Percentiles rank a stretch among this genome's conserved stretches.
phyloP scores from a whole-genome alignment of 139 green algal species.

The Closterium sp. region DNA sequence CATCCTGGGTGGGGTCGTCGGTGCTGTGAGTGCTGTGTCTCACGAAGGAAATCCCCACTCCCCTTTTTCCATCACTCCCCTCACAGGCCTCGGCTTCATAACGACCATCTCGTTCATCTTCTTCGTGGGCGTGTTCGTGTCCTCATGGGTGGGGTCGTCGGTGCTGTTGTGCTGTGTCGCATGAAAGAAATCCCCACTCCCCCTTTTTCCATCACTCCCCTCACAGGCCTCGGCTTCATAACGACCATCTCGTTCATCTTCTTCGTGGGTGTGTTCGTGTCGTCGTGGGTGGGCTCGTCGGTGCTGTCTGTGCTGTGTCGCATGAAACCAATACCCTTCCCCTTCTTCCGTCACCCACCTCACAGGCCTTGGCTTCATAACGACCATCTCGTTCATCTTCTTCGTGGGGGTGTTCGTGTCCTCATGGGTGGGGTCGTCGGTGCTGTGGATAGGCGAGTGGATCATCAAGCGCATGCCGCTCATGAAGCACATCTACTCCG shows the following conservation, averaged over 20 bases:
- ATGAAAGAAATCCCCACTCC: conserved; percentile 41
- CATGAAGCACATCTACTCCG: conserved; percentile 92
- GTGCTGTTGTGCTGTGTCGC: too few species aligned
- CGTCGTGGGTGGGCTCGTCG: too few species aligned
- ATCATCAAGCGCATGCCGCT: conserved; percentile 88
- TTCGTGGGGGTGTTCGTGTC: conserved; percentile 67
- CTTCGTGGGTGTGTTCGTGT: too few species aligned
- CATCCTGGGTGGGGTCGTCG: too few species aligned
- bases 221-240: too few species aligned
- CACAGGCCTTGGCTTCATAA: conserved; percentile 81
- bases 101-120: conserved; percentile 86
- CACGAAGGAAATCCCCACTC: too few species aligned
- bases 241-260: conserved; percentile 43
- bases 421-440: conserved; percentile 76
- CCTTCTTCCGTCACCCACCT: too few species aligned
- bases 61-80: too few species aligned
- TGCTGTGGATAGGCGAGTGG: conserved; percentile 83
- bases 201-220: too few species aligned
- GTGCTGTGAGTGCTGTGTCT: too few species aligned
- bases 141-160: conserved; percentile 75
- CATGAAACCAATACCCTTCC: too few species aligned
- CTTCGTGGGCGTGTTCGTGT: conserved; percentile 66
- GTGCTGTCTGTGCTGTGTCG: too few species aligned
- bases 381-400: conserved; percentile 84
- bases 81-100: conserved; percentile 78